Evolutionary conservation across 116 monocot genomes (phyloP), one percentile per base, ranked within the genome.

Genomic region (Iris pallida): DNA sequence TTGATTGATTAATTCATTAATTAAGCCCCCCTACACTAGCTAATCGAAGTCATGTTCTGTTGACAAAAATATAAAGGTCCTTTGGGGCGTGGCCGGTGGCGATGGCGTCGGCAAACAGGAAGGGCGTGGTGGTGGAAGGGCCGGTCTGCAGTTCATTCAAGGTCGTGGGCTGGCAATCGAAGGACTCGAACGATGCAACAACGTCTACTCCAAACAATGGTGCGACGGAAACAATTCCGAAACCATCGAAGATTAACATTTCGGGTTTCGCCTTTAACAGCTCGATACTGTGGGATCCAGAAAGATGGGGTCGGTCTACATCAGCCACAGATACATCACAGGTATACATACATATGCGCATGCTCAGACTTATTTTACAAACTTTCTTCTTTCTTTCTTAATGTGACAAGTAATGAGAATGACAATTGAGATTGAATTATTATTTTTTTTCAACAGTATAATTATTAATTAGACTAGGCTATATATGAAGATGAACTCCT

Each of bases 231-330:
- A 66, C 12, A 2, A 30, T 30, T 30, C 30, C 30, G 3, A 61
- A 44, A 40, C 18, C 59, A 13, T 15, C 18, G 8, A 68, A 14
- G 68, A 82, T 89, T 15, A 75, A 82, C 54, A 61, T 94, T 55
- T 90, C 97, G 8, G 73, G 83, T 15, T 90, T 97, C 47, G 89
- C 85, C 0, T 97, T 97, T 71, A 97, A 97, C 65, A 97, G 97
- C 71, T 87, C 90, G 1, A 83, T 90, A 20, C 73, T 94, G 14
- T 94, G 90, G 94, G 90, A 90, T 61, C 90, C 90, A 0, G 92
- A 92, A 75, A 66, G 95, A 58, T 95, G 95, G 95, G 91, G 91
- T 4, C 83, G 91, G 7, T 68, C 88, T 10, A 76, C 90, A 4
- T 86, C 95, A 0, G 44, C 78, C 46, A 80, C 89, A 4, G 85